phyloP scores from a whole-genome alignment of 192 early-diverging fungal genomes.

The Entomortierella lignicola region DNA sequence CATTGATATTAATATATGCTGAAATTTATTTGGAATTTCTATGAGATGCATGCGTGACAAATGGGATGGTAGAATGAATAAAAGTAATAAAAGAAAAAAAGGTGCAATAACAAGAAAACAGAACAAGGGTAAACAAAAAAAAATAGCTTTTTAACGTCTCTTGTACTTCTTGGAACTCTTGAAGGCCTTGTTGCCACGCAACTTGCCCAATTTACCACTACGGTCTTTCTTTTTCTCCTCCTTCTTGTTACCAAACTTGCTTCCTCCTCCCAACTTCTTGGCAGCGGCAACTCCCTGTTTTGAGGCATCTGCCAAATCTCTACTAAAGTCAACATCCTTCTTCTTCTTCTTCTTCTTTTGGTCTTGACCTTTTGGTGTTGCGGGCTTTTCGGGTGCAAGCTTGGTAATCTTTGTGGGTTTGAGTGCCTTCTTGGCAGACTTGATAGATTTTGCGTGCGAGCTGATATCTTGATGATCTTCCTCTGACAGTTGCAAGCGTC shows the following conservation, averaged over 20 bases:
- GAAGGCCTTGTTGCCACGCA: constrained; percentile 50
- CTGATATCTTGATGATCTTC: constrained; percentile 58
- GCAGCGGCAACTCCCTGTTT: constrained; percentile 55
- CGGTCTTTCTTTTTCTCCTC: constrained; percentile 50
- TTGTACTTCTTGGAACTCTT: constrained; percentile 54
- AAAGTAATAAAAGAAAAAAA: neutral
- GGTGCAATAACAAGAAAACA: no score
- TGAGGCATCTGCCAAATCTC: constrained; percentile 56
- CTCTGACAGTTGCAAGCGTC: constrained; percentile 59
- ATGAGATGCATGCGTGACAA: neutral
- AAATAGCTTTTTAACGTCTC: constrained; percentile 45
- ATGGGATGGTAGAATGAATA: neutral
- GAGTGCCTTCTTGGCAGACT: constrained; percentile 62
- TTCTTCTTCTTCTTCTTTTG: constrained; percentile 53
- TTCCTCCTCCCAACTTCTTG: constrained; percentile 45
- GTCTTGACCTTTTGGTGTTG: constrained; percentile 24
- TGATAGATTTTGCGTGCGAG: constrained; percentile 55
- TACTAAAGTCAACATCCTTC: constrained; percentile 55
- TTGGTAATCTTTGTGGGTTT: constrained; percentile 52
- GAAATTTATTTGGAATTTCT: neutral
- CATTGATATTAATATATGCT: neutral
- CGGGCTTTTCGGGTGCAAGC: constrained; percentile 20
- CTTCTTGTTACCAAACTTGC: constrained; percentile 35
- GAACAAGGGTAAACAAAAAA: no score
- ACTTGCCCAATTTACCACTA: constrained; percentile 40